phyloP scores from a whole-genome alignment of 441 rosid genomes.

The Eugenia klotzschiana region DNA sequence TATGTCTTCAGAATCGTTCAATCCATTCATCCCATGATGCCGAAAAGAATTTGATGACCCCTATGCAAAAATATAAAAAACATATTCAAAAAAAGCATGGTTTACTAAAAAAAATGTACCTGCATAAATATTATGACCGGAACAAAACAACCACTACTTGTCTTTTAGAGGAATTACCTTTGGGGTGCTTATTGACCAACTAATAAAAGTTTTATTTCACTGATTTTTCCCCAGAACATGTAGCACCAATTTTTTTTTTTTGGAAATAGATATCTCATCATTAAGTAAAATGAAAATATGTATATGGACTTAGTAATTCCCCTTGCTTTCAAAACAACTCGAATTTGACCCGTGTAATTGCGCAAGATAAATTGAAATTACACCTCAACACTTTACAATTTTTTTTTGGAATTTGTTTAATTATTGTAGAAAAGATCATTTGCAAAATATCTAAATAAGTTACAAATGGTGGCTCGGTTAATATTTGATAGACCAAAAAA shows the following conservation, averaged over 20 bases:
- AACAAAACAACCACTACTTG: neutral
- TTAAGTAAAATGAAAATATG: neutral
- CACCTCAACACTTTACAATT: accelerated
- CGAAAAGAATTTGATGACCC: too few species aligned
- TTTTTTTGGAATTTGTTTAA: neutral
- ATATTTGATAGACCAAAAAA: neutral
- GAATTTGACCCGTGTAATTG: accelerated
- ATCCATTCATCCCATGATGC: too few species aligned
- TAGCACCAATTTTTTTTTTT: neutral
- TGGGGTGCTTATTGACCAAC: neutral
- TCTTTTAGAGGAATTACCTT: too few species aligned
- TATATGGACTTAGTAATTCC: neutral
- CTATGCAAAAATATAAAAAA: too few species aligned
- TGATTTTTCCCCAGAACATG: too few species aligned
- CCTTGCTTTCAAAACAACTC: neutral
- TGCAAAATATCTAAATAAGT: neutral
- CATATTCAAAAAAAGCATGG: too few species aligned
- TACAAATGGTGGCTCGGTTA: neutral
- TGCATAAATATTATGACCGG: too few species aligned
- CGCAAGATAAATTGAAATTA: neutral
- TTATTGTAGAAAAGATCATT: neutral
- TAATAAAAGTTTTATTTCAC: neutral
- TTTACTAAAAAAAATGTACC: too few species aligned
- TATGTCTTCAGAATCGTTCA: too few species aligned
- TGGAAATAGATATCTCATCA: neutral